Percentiles rank a stretch among this genome's conserved stretches.
These are phyloP conservation scores for Starmerella floricola DNA, from an alignment of 805 yeast species.

Conservation along the genomic window DNA sequence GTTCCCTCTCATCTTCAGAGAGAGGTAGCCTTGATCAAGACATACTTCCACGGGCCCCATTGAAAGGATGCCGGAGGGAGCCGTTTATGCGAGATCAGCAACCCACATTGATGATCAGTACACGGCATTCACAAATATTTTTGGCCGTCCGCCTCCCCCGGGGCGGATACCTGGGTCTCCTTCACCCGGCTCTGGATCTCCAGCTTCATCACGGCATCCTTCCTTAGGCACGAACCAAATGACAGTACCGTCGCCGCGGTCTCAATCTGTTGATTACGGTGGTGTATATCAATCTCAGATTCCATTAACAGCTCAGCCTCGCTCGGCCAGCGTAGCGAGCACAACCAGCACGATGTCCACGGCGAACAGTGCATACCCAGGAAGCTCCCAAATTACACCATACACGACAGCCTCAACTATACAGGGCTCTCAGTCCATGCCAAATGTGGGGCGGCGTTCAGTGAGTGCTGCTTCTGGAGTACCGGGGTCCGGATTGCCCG, in stretches of 20 bases:
- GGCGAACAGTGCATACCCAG: not conserved
- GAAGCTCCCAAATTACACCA: not conserved
- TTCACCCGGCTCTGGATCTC: not conserved
- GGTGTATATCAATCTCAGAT: not conserved
- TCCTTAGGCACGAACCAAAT: not conserved
- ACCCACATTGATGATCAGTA: slow-evolving; percentile 15
- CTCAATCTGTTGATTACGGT: not conserved
- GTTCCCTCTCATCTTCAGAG: too few relatives aligned
- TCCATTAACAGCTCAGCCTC: not conserved
- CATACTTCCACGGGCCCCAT: not conserved
- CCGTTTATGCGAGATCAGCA: slow-evolving; percentile 4
- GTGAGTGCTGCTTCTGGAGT: slow-evolving; percentile 1
- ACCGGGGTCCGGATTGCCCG: too few relatives aligned
- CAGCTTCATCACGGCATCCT: not conserved
- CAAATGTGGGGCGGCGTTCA: slow-evolving; percentile 6
- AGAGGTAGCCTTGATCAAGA: too few relatives aligned
- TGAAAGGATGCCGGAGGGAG: slow-evolving; percentile 11
- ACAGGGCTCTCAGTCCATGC: slow-evolving; percentile 6
- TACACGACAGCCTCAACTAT: not conserved
- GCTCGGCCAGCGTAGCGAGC: slow-evolving; percentile 12
- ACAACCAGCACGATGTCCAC: slow-evolving; percentile 1
- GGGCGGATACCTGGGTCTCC: slow-evolving; percentile 21
- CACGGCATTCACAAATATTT: slow-evolving; percentile 28
- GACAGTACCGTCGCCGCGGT: too few relatives aligned
- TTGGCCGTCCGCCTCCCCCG: slow-evolving; percentile 30